Evolutionary conservation across 2,329 filamentous ascomycete species (phyloP).

Genomic region (Raffaelea deltoideospora): DNA sequence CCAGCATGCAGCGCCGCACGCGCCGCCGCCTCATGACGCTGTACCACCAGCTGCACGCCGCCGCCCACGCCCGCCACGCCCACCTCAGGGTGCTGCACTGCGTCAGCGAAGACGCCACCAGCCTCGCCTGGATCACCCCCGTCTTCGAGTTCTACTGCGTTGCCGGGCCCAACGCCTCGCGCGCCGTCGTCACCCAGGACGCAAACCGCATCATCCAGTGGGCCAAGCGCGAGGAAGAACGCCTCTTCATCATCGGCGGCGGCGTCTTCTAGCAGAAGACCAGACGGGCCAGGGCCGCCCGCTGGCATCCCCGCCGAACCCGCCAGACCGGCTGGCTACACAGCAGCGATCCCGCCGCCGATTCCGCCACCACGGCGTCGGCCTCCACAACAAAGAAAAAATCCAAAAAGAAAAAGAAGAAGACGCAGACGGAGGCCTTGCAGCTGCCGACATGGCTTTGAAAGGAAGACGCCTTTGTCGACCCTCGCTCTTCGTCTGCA

Average conservation of each 20-base stretch:
- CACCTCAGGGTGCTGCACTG: slow-evolving; percentile 78
- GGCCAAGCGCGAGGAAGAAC: slow-evolving; percentile 82
- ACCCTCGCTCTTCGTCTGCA: no score
- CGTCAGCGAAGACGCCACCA: slow-evolving; percentile 58
- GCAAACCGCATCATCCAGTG: slow-evolving; percentile 85
- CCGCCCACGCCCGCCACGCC: slow-evolving; percentile 70
- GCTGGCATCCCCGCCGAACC: no score
- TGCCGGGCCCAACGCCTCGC: slow-evolving; percentile 57
- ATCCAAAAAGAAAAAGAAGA: no score
- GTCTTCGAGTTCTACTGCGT: slow-evolving; percentile 91
- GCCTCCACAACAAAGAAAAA: no score
- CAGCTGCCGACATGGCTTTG: no score
- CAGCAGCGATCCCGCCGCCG: no score
- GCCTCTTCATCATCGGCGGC: slow-evolving; percentile 94
- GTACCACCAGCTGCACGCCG: slow-evolving; percentile 73
- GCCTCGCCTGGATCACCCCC: slow-evolving; percentile 81
- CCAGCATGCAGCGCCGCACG: slow-evolving; percentile 29
- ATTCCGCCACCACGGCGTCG: no score
- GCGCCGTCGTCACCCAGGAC: slow-evolving; percentile 58
- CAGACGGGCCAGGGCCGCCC: no score
- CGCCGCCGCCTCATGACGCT: slow-evolving; percentile 63
- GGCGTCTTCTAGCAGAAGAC: slow-evolving; percentile 50
- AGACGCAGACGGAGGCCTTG: no score
- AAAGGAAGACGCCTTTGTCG: no score
- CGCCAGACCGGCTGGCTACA: no score